These are phyloP conservation scores for Diaporthe sp. DNA, from an alignment of 2,329 filamentous ascomycete genomes.

Conservation along the genomic window DNA sequence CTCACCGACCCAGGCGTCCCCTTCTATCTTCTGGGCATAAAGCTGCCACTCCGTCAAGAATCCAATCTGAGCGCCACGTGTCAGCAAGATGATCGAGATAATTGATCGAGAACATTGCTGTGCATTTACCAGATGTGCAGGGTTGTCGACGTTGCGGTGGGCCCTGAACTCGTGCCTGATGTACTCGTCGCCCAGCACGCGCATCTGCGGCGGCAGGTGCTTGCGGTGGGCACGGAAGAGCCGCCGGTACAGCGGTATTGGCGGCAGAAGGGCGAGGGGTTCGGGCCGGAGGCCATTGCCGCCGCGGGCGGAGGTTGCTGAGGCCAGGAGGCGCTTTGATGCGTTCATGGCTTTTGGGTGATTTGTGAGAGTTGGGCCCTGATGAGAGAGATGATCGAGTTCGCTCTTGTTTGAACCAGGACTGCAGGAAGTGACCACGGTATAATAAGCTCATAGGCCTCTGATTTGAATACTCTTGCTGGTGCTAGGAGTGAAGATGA, in stretches of 20 bases:
- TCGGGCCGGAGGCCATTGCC: conserved; percentile 55
- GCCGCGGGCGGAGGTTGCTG: conserved; percentile 51
- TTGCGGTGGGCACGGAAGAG: conserved; percentile 89
- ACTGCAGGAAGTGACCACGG: neutral
- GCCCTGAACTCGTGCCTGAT: conserved; percentile 92
- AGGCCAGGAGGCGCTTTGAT: conserved; percentile 51
- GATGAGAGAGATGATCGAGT: neutral
- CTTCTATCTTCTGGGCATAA: conserved; percentile 93
- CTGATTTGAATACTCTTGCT: neutral
- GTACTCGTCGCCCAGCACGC: conserved; percentile 91
- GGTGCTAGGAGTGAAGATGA: neutral
- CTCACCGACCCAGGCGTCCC: conserved; percentile 86
- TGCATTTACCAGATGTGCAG: conserved; percentile 81
- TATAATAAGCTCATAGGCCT: neutral
- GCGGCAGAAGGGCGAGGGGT: conserved; percentile 81
- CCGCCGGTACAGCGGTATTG: conserved; percentile 90
- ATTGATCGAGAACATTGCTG: neutral
- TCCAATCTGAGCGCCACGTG: conserved; percentile 75
- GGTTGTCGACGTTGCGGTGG: conserved; percentile 88
- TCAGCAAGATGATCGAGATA: neutral
- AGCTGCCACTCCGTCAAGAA: conserved; percentile 97
- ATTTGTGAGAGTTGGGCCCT: neutral
- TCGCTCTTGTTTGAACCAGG: neutral
- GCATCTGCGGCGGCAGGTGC: conserved; percentile 79
- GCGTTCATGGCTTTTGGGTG: conserved; percentile 29